These are phyloP conservation scores for Cytauxzoon felis DNA, from an alignment of 169 alveolate species.

Conservation along the genomic window DNA sequence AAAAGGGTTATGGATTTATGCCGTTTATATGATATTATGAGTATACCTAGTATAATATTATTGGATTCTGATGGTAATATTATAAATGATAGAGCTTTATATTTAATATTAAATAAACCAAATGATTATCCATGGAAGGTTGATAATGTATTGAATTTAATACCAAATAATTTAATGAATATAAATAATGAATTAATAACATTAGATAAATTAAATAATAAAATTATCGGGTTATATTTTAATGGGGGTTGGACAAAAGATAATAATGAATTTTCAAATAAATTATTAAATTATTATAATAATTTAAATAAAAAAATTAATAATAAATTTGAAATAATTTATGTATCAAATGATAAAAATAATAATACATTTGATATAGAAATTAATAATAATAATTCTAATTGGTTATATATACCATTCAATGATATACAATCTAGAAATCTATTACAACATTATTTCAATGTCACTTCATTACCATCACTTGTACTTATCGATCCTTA, in stretches of 20 bases:
- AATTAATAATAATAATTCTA: slow-evolving; percentile 17
- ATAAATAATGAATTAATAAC: slow-evolving; percentile 44
- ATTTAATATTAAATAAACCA: slow-evolving; percentile 40
- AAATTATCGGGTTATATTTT: slow-evolving; percentile 48
- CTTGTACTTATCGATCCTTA: slow-evolving; percentile 52
- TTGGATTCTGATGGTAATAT: slow-evolving; percentile 54
- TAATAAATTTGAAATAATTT: slow-evolving; percentile 44
- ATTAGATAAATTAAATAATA: slow-evolving; percentile 35
- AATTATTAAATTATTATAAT: slow-evolving; percentile 34
- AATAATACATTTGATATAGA: slow-evolving; percentile 29
- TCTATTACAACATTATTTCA: slow-evolving; percentile 28
- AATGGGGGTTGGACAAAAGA: slow-evolving; percentile 37
- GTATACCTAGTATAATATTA: slow-evolving; percentile 54
- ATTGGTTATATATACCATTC: slow-evolving; percentile 40
- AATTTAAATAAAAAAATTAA: slow-evolving; percentile 43
- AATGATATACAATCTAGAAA: slow-evolving; percentile 34
- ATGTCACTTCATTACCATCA: slow-evolving; percentile 23
- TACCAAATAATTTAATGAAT: slow-evolving; percentile 46
- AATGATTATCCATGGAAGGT: slow-evolving; percentile 62
- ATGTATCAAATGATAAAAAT: slow-evolving; percentile 34
- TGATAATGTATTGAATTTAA: slow-evolving; percentile 33
- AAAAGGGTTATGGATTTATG: slow-evolving; percentile 20
- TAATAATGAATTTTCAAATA: slow-evolving; percentile 34
- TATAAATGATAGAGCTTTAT: slow-evolving; percentile 48
- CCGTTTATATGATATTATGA: slow-evolving; percentile 28